Percentiles rank a stretch among this genome's conserved stretches.
phyloP scores from a whole-genome alignment of 23 red algal species.

The Gracilariopsis chorda region DNA sequence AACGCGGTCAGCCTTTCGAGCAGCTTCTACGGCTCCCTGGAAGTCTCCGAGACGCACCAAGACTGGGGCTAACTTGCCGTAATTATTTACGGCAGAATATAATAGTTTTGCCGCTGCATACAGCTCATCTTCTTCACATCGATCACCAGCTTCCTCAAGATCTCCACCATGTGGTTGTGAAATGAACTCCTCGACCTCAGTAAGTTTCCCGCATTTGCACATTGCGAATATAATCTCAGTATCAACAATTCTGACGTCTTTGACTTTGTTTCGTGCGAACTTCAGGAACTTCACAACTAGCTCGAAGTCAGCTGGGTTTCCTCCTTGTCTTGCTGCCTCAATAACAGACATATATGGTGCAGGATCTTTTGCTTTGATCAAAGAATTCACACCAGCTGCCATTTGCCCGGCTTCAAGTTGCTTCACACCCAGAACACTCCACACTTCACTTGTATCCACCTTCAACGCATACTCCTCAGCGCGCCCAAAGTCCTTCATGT shows the following conservation, averaged over 20 bases:
- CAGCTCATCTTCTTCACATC: slow-evolving; percentile 80
- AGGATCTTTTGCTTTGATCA: slow-evolving; percentile 87
- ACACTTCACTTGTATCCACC: slow-evolving; percentile 75
- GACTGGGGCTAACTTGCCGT: slow-evolving; percentile 83
- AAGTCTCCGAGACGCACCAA: slow-evolving; percentile 90
- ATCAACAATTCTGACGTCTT: slow-evolving; percentile 88
- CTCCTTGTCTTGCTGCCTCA: slow-evolving; percentile 64
- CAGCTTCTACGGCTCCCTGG: slow-evolving; percentile 87
- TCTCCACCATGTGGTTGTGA: slow-evolving; percentile 86
- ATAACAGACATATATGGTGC: slow-evolving; percentile 79
- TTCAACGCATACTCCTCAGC: slow-evolving; percentile 91
- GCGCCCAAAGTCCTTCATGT: slow-evolving; percentile 78
- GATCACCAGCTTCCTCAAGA: slow-evolving; percentile 94
- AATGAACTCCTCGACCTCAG: slow-evolving; percentile 96
- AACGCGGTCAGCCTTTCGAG: slow-evolving; percentile 88
- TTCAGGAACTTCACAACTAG: slow-evolving; percentile 88
- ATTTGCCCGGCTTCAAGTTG: slow-evolving; percentile 75
- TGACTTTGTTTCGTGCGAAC: slow-evolving; percentile 91
- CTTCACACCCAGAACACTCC: slow-evolving; percentile 81
- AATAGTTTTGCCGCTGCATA: slow-evolving; percentile 87
- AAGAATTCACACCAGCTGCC: slow-evolving; percentile 78
- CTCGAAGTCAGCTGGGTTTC: slow-evolving; percentile 72
- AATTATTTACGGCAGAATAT: slow-evolving; percentile 89
- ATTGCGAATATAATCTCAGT: slow-evolving; percentile 94
- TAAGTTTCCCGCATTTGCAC: slow-evolving; percentile 78